phyloP scores from a whole-genome alignment of 805 yeast species.

The Lachancea fermentati region DNA sequence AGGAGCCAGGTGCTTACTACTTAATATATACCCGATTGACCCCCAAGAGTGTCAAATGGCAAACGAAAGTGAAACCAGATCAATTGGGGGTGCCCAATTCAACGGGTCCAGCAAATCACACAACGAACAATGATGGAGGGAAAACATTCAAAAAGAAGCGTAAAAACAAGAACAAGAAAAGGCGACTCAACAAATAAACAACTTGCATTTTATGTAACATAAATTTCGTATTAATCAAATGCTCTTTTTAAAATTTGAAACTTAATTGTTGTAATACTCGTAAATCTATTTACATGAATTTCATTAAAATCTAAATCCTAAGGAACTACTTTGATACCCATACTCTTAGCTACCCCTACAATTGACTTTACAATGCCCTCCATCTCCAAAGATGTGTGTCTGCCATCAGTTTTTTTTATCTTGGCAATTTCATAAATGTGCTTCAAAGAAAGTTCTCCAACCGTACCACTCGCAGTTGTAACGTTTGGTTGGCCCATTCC shows the following conservation, averaged over 20 bases:
- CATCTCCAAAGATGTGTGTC: slow-evolving; percentile 64
- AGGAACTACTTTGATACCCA: slow-evolving; percentile 79
- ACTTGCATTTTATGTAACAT: slow-evolving; percentile 4
- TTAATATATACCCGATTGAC: slow-evolving; percentile 76
- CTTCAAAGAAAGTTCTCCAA: slow-evolving; percentile 71
- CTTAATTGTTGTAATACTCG: no score
- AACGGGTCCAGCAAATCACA: neutral
- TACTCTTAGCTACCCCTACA: slow-evolving; percentile 80
- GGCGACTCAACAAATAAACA: slow-evolving; percentile 22
- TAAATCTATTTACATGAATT: slow-evolving; percentile 7
- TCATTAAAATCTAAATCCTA: slow-evolving; percentile 27
- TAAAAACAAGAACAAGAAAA: slow-evolving; percentile 28
- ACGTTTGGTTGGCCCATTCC: slow-evolving; percentile 60
- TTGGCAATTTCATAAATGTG: slow-evolving; percentile 94
- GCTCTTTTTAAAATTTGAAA: no score
- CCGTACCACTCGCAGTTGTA: slow-evolving; percentile 27
- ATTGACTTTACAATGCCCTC: slow-evolving; percentile 77
- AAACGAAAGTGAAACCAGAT: neutral
- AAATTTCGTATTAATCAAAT: neutral
- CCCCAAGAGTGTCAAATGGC: slow-evolving; percentile 38
- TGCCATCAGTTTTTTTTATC: slow-evolving; percentile 80
- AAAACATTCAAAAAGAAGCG: slow-evolving; percentile 14
- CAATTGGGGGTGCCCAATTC: neutral
- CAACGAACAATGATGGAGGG: slow-evolving; percentile 2
- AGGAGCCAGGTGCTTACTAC: slow-evolving; percentile 87